Evolutionary conservation across 768 basidiomycete species (phyloP).

Genomic region (Tephrocybe sp.): DNA sequence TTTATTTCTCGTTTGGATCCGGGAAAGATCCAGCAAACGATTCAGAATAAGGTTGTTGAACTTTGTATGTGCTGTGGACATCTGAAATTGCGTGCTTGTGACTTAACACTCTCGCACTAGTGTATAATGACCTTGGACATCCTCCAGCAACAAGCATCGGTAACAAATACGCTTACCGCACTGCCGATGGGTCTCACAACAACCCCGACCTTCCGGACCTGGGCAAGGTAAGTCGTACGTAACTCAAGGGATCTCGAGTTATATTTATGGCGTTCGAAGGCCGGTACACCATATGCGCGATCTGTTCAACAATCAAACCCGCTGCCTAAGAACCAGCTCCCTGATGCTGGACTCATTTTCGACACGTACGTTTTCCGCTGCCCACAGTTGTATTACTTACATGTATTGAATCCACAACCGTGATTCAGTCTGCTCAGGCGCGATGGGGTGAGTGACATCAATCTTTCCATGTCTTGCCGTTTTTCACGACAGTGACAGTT

Average conservation of each 20-base stretch:
- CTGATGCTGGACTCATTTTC: constrained; percentile 79
- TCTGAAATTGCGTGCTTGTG: neutral
- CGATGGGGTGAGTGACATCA: constrained; percentile 48
- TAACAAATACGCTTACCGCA: constrained; percentile 61
- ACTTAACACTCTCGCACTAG: constrained; percentile 32
- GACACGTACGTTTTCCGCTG: constrained; percentile 51
- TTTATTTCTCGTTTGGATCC: constrained; percentile 61
- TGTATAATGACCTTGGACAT: constrained; percentile 82
- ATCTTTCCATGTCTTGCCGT: neutral
- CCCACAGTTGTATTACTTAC: neutral
- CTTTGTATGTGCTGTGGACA: constrained; percentile 47
- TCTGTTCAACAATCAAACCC: constrained; percentile 74
- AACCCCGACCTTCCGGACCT: constrained; percentile 68
- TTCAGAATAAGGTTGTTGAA: constrained; percentile 51
- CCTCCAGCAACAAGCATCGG: constrained; percentile 74
- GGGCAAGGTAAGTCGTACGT: constrained; percentile 48
- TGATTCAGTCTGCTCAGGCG: constrained; percentile 54
- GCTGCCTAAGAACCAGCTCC: constrained; percentile 65
- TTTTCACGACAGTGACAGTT: constrained; percentile 43
- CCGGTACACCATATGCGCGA: constrained; percentile 77
- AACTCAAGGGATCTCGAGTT: neutral
- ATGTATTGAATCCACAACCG: neutral
- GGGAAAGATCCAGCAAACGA: constrained; percentile 33
- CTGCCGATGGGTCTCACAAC: constrained; percentile 78
- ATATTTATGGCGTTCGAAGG: constrained; percentile 28